These are phyloP conservation scores for Obelidium mucronatum DNA, from an alignment of 192 early-diverging fungal genomes.

Conservation along the genomic window DNA sequence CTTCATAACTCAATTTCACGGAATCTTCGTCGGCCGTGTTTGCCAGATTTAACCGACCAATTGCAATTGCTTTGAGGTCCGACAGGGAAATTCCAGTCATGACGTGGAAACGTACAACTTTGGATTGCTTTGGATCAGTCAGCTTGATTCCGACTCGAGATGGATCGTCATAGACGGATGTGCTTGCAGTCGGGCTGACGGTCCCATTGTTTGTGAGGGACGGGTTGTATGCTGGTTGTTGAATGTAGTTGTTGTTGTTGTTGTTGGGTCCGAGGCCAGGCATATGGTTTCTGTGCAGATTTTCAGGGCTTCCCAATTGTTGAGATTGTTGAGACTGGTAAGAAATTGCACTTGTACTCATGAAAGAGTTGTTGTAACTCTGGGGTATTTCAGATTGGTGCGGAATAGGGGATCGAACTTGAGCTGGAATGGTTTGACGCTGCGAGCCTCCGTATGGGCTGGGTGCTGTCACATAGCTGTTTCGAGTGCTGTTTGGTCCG, in stretches of 20 bases:
- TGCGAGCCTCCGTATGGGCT: not conserved
- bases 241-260: not conserved
- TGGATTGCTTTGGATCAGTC: constrained; percentile 27
- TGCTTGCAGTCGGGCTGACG: not conserved
- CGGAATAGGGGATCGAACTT: not conserved
- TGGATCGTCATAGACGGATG: not conserved
- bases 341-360: not conserved
- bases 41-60: not conserved
- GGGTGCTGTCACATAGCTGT: not conserved
- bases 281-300: not conserved
- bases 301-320: not conserved
- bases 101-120: constrained; percentile 42
- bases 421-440: constrained; percentile 13
- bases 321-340: not conserved
- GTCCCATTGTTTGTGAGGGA: not conserved
- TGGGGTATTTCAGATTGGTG: not conserved
- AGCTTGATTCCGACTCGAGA: constrained; percentile 41
- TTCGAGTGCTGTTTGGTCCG: not conserved
- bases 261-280: no score
- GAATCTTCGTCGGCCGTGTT: not conserved
- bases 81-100: not conserved
- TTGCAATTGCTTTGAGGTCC: not conserved
- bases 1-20: constrained; percentile 67
- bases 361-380: not conserved
- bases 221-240: not conserved